Evolutionary conservation across 1,139 yeast genomes (phyloP).

Genomic region (Geotrichum europaeum): DNA sequence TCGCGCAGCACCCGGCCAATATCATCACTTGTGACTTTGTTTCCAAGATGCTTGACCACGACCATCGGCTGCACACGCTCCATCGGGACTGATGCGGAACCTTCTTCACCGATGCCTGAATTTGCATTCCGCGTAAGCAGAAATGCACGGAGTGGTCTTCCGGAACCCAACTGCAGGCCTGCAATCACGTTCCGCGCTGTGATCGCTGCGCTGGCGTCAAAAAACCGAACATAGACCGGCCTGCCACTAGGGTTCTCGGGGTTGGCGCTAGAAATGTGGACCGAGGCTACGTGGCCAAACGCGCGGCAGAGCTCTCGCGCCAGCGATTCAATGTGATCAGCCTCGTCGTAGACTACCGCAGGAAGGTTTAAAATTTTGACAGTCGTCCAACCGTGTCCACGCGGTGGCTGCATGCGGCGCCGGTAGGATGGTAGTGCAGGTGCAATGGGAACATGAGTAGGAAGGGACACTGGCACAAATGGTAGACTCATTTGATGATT

Average conservation of each 20-base stretch:
- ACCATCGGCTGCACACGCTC: neutral
- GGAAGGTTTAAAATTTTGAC: neutral
- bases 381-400: neutral
- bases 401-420: neutral
- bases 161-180: neutral
- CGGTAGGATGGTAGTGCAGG: neutral
- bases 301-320: neutral
- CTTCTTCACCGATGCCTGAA: neutral
- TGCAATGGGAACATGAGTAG: neutral
- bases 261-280: neutral
- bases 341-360: neutral
- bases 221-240: neutral
- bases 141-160: neutral
- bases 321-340: neutral
- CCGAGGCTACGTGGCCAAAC: neutral
- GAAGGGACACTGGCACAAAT: neutral
- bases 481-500: neutral
- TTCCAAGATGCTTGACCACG: neutral
- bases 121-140: neutral
- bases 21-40: neutral
- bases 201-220: neutral
- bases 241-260: neutral
- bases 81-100: neutral
- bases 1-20: neutral
- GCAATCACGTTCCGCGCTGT: neutral